phyloP scores from a whole-genome alignment of 2,329 filamentous ascomycete genomes.

The Pseudogymnoascus sp. region DNA sequence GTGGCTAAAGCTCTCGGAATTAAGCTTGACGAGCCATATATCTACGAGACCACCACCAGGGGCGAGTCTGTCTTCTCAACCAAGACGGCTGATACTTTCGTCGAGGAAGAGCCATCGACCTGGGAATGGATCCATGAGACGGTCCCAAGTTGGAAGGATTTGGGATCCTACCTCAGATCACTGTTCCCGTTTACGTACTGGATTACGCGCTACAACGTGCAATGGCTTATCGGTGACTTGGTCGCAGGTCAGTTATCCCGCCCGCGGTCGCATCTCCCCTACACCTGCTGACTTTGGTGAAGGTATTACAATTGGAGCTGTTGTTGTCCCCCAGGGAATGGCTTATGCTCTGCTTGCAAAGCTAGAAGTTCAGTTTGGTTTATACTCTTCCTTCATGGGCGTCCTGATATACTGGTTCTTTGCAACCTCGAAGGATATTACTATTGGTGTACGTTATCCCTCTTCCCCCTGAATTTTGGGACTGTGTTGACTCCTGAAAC shows the following conservation, averaged over 20 bases:
- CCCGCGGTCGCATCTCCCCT: background rate
- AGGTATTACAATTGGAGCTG: constrained; percentile 65
- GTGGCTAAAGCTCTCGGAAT: constrained; percentile 78
- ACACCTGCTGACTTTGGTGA: background rate
- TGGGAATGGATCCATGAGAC: constrained; percentile 64
- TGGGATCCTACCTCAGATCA: constrained; percentile 56
- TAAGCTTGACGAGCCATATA: constrained; percentile 61
- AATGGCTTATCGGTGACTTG: constrained; percentile 85
- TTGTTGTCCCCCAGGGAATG: constrained; percentile 95
- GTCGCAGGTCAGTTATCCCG: constrained; percentile 62
- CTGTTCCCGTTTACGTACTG: constrained; percentile 87
- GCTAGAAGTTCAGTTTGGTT: constrained; percentile 73
- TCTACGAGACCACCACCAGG: constrained; percentile 54
- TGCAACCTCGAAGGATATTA: constrained; percentile 96
- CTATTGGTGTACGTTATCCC: constrained; percentile 67
- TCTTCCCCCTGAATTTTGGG: background rate
- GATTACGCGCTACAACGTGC: constrained; percentile 80
- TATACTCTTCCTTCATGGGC: constrained; percentile 95
- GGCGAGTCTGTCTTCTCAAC: constrained; percentile 76
- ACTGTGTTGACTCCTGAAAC: constrained; percentile 15
- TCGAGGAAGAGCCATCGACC: constrained; percentile 74
- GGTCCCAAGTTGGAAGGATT: constrained; percentile 50
- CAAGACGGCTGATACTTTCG: constrained; percentile 67
- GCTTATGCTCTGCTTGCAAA: constrained; percentile 82
- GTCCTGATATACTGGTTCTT: constrained; percentile 96